Evolutionary conservation across 2,329 filamentous ascomycete genomes (phyloP), one percentile per base, ranked within the genome.

Genomic region (Phyllosticta citribraziliensis): DNA sequence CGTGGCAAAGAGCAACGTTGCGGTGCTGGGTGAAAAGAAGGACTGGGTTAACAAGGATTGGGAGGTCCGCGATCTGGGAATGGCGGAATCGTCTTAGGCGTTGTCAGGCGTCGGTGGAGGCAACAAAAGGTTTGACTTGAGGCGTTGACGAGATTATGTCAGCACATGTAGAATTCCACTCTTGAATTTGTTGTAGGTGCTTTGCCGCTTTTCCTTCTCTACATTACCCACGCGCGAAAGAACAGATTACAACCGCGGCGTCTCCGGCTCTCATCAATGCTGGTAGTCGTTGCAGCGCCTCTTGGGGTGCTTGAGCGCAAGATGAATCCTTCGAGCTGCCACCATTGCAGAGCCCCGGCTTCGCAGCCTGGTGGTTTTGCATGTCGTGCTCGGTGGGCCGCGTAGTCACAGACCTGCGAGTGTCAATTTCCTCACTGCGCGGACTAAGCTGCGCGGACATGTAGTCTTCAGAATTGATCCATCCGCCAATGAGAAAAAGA

Each of bases 21-120:
- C 87, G 22, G 87, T 97, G 64, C 79, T 99, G 3, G 93, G 93
- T 47, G 87, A 93, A 78, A 88, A 87, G 77, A 89, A 89, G 72
- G 80, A 86, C 11, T 96, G 89, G 86, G 83, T 88, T 24, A 70
- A 65, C 20, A 70, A 73, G 25, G 86, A 90, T 66, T 97, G 93
- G 93, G 82, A 84, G 58, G 78, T 91, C 25, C 83, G 84, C 63
- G 88, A 93, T 71, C 84, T 96, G 76, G 83, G 80, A 6, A 86
- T 92, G 70, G 69, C 69, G 6, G 69, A 68, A 63, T 70, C 70
- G 65, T 64, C 67, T 20, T 65, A 68, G 35, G 65, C 69, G 52
- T 61, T 66, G 53, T n/a, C 40, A n/a, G 40, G 40, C 40, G 40
- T 47, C 14, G 51, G 56, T 9, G 33, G 61, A 53, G 27, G 22